Conservation (phyloP, 2,329 filamentous ascomycete species). For the Cylindrodendrum hubeiense region DNA sequence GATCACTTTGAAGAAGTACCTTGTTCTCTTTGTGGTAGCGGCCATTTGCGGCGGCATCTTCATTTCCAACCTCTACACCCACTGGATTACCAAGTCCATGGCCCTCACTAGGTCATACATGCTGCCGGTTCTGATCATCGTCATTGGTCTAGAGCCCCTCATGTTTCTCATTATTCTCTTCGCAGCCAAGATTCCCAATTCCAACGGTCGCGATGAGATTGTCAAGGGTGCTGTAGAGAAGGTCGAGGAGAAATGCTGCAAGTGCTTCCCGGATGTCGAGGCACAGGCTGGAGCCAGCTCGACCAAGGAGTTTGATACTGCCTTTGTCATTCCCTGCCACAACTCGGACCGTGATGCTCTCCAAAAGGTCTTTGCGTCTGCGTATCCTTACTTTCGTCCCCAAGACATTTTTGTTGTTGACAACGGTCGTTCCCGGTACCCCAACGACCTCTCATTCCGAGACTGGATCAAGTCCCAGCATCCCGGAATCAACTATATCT, state of each 20-base stretch:
- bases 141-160: conserved; percentile 20
- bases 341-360: conserved; percentile 24
- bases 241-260: background rate
- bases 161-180: conserved; percentile 25
- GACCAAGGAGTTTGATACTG: conserved; percentile 1
- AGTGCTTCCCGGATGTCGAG: background rate
- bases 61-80: conserved; percentile 22
- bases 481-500: conserved; percentile 26
- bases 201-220: background rate
- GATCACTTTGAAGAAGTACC: conserved; percentile 25
- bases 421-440: conserved; percentile 17
- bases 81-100: conserved; percentile 26
- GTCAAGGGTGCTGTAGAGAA: background rate
- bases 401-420: conserved; percentile 27
- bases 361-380: conserved; percentile 19
- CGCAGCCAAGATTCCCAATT: conserved; percentile 3
- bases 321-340: conserved; percentile 23
- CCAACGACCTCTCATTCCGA: conserved; percentile 22
- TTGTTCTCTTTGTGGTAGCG: conserved; percentile 5
- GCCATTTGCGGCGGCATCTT: conserved; percentile 13
- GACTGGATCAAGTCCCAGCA: conserved; percentile 26
- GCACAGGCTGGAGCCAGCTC: background rate
- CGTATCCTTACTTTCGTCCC: conserved; percentile 24
- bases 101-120: conserved; percentile 23
- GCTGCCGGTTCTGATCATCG: conserved; percentile 24